A percentile compares a stretch with the other conserved stretches of the same genome.
These are phyloP conservation scores for Astragalus membranaceus DNA, from an alignment of 306 rosid species.

Conservation along the genomic window DNA sequence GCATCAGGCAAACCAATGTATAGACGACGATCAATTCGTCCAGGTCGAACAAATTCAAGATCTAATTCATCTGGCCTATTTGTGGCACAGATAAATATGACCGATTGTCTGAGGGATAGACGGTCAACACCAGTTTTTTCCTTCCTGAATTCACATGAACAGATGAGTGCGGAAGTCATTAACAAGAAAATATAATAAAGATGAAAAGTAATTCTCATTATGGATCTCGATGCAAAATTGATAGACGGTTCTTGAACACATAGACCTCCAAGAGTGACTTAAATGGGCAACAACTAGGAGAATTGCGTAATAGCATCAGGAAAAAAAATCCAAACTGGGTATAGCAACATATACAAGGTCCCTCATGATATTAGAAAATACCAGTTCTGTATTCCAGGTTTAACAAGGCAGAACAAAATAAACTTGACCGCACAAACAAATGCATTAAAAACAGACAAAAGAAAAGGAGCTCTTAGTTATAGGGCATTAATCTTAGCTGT, in stretches of 20 bases:
- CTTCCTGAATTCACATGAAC: conserved; percentile 55
- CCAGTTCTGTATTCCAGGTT: not conserved
- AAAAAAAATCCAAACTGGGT: not conserved
- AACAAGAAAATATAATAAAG: not conserved
- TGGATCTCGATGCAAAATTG: not conserved
- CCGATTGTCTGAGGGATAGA: conserved; percentile 89
- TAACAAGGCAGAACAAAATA: not conserved
- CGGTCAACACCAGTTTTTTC: conserved; percentile 85
- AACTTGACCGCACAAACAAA: not conserved
- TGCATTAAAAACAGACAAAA: not conserved
- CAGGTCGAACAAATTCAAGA: conserved; percentile 79
- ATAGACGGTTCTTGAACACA: not conserved
- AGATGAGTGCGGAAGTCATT: not conserved
- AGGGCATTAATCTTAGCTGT: not conserved
- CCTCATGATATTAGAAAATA: not conserved
- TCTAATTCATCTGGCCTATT: conserved; percentile 95
- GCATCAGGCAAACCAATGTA: conserved; percentile 93
- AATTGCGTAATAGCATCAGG: not conserved
- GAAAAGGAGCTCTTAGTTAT: not conserved
- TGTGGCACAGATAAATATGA: conserved; percentile 93
- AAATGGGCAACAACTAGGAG: not conserved
- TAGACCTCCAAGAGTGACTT: not conserved
- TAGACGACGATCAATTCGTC: conserved; percentile 93
- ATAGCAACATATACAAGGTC: not conserved
- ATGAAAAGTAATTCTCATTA: not conserved